These are phyloP conservation scores for Fragaria vesca DNA, from an alignment of 306 rosid species.

Conservation along the genomic window DNA sequence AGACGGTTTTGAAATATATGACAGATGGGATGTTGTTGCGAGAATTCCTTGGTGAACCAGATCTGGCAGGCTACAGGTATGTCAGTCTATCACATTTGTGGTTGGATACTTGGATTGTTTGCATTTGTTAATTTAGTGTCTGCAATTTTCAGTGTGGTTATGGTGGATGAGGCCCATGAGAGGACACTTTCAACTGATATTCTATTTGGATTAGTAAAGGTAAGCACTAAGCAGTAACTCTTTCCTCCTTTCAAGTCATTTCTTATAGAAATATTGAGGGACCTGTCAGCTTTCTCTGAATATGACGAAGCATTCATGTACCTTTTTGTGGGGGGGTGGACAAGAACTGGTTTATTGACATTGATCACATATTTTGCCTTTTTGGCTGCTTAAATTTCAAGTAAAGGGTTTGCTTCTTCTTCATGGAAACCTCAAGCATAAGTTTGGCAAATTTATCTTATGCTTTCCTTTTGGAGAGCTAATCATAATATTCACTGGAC, in stretches of 20 bases:
- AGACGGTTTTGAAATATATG: conserved; percentile 92
- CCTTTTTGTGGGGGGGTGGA: neutral
- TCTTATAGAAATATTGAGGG: neutral
- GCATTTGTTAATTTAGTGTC: conserved; percentile 22
- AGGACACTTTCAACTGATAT: conserved; percentile 97
- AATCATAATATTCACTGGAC: neutral
- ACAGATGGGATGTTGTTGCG: conserved; percentile 97
- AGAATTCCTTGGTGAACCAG: conserved; percentile 96
- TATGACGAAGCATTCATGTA: conserved; percentile 20
- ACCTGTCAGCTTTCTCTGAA: conserved; percentile 14
- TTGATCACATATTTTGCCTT: neutral
- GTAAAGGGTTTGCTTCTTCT: neutral
- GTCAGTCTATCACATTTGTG: conserved; percentile 15
- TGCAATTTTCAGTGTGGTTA: conserved; percentile 70
- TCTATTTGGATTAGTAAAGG: conserved; percentile 92
- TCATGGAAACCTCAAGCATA: neutral
- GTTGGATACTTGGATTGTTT: conserved; percentile 24
- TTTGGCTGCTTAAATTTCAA: neutral
- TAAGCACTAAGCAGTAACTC: conserved; percentile 30
- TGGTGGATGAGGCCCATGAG: conserved; percentile 99
- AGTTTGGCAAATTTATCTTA: neutral
- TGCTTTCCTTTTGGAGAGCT: neutral
- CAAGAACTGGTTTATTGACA: neutral
- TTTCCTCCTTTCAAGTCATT: neutral
- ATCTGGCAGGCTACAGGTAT: conserved; percentile 87